Conservation (phyloP, 2,329 filamentous ascomycete genomes). For the Fusarium siculi region DNA sequence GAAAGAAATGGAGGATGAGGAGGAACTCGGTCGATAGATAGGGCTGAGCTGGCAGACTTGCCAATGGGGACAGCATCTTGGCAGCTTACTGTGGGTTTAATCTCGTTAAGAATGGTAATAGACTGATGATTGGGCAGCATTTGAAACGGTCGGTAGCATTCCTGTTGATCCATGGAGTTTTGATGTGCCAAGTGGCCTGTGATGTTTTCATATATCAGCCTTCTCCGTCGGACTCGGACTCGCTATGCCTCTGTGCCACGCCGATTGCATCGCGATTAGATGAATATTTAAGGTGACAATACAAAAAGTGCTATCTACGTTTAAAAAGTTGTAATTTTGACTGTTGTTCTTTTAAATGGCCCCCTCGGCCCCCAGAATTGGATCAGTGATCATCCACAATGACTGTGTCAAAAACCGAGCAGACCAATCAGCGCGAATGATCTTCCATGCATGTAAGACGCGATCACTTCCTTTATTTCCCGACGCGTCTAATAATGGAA, state of each 20-base stretch:
- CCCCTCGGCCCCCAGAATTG: not conserved
- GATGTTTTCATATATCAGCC: not conserved
- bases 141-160: not conserved
- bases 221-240: not conserved
- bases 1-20: not conserved
- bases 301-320: fast-evolving
- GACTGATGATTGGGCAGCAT: not conserved
- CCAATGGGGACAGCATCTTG: not conserved
- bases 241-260: fast-evolving
- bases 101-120: not conserved
- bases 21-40: not conserved
- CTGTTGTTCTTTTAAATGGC: not conserved
- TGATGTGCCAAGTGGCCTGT: not conserved
- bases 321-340: fast-evolving
- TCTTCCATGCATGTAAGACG: not conserved
- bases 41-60: constrained; percentile 3
- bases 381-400: not conserved
- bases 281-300: fast-evolving
- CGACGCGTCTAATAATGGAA: not conserved
- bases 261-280: fast-evolving
- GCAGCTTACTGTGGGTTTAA: constrained; percentile 4
- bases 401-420: not conserved
- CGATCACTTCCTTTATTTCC: not conserved
- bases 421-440: not conserved
- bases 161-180: not conserved